Evolutionary conservation across 1,284 basidiomycete genomes (phyloP), one percentile per base, ranked within the genome.

Genomic region (Ceratobasidium theobromae): DNA sequence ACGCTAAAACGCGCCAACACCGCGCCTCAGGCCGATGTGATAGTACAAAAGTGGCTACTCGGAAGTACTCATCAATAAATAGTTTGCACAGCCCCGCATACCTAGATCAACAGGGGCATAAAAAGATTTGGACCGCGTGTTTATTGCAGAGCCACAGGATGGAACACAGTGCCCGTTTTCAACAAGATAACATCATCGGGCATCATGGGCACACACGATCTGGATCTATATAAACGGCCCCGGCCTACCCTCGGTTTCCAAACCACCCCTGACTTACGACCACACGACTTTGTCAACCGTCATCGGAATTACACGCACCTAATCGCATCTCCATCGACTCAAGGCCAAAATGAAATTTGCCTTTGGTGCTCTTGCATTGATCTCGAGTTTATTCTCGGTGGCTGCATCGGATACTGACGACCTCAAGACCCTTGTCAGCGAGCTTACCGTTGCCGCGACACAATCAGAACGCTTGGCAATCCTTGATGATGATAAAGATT

Each of bases 401-500:
- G 23, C 30, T 11, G 57, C 57, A 14, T 27, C 57, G 32, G 57
- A 60, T 11, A 27, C 57, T 1, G 57, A 60, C 33, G 57, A 60
- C 21, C 57, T 60, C 11, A 60, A 60, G 38, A n/a, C 43, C 5
- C 57, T 60, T 21, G 57, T 60, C 32, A 49, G 30, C 12, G 57
- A 60, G 16, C 57, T 60, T 23, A 60, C 57, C 12, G 57, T 60
- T 14, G 46, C 57, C 11, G 57, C 57, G 4, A 60, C 57, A 14
- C 45, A 48, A 27, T 60, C 57, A 8, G 45, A 60, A 21, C 57
- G 57, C n/a, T 16, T 60, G 11, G 57, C 57, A 3, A 49, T 60
- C 16, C 57, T 60, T 18, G 57, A 60, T n/a, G 57, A 60, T 38
- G 57, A 60, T 14, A 60, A 60, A 60, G 57, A 60, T 35, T 60